Conservation (phyloP, 306 rosid species). For the Cucumis cinereus region DNA sequence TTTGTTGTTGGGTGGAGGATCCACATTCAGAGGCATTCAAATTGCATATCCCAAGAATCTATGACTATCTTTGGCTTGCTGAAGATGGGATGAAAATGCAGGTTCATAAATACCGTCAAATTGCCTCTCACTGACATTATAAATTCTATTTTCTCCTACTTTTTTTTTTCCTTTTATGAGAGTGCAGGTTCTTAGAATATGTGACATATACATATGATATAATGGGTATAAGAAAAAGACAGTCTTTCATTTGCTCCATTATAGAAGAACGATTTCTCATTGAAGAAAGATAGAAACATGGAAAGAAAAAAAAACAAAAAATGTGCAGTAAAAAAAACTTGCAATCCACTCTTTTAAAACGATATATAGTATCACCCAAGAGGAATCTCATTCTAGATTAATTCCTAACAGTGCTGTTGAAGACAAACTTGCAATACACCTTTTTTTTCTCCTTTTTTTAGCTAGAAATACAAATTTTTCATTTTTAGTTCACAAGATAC, state of each 20-base stretch:
- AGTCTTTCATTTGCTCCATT: background rate
- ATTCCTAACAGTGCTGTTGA: background rate
- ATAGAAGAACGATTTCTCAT: background rate
- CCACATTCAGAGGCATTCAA: conserved; percentile 78
- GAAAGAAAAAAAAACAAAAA: background rate
- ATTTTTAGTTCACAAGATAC: too few relatives aligned
- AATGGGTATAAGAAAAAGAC: background rate
- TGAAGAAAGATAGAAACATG: background rate
- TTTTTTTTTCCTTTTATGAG: background rate
- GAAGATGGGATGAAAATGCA: conserved; percentile 98
- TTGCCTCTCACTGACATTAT: background rate
- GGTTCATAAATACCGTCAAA: conserved; percentile 21
- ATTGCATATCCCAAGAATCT: conserved; percentile 69
- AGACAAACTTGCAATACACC: too few relatives aligned
- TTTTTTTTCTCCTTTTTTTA: too few relatives aligned
- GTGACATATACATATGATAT: background rate
- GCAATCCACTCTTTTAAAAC: background rate
- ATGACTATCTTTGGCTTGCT: conserved; percentile 77
- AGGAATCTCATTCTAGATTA: background rate
- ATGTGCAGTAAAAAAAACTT: background rate
- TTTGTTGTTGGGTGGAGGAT: conserved; percentile 85
- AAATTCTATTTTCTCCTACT: background rate
- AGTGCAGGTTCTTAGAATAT: background rate
- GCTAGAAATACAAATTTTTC: too few relatives aligned
- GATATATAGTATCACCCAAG: background rate